Base-by-base conservation (phyloP, 202 grass and related monocot genomes). In the Elaeis oleifera region DNA sequence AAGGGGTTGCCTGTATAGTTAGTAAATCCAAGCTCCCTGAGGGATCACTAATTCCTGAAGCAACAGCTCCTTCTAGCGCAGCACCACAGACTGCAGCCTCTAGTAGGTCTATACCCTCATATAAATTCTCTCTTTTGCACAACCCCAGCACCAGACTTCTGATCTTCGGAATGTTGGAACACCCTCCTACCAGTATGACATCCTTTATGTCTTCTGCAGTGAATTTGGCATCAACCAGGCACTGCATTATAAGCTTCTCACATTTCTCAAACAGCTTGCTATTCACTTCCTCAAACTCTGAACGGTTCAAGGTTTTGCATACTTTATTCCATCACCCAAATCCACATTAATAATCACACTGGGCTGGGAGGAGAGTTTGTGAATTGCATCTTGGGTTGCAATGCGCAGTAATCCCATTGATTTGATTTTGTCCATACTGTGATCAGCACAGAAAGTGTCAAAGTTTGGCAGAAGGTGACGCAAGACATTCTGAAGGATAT, bases 401-500 rank as follows among this genome's bases (percentile, higher is more conserved):
- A 82, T 85, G 4, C 86, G 54, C 31, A 85, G 51, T 20, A 68
- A 32, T 22, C 75, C 76, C 52, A 80, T 79, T 0, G 76, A 71
- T 16, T 24, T 76, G 53, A 90, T 90, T 61, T 70, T 82, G 23
- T 82, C 79, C 60, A 70, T 25, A 50, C 69, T 84, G 11, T 70
- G 81, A 59, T 65, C 68, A 73, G 64, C 71, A 67, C 61, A 82
- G 53, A 85, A 54, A 60, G 6, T 64, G 6, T 90, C 76, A 57
- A 79, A 82, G 44, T 79, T 68, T 2, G 86, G 82, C 16, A 82
- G 50, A 69, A 85, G 69, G 25, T 80, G 56, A 44, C 22, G 25
- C 87, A 85, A 71, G 14, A 77, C 80, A 61, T 90, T 90, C 60
- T 80, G 82, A 77, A 90, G 87, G 3, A 85, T 80, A 32, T 85